These are phyloP conservation scores for Aspergillus pseudoterreus DNA, from an alignment of 2,329 filamentous ascomycete genomes.

Conservation along the genomic window DNA sequence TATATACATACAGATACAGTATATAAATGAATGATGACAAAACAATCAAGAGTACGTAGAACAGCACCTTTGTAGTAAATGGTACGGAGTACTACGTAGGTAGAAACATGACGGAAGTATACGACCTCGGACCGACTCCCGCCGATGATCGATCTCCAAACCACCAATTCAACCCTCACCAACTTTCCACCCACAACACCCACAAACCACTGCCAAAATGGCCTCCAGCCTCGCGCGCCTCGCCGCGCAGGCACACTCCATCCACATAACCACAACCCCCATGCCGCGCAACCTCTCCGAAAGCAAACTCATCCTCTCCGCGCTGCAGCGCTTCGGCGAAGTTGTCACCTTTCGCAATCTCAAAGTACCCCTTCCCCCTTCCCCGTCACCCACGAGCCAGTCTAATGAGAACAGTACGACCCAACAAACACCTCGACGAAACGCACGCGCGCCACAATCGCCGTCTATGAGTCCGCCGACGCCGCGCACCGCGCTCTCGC, in stretches of 20 bases:
- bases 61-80: neutral
- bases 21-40: neutral
- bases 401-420: slow-evolving; percentile 25
- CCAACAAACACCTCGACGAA: slow-evolving; percentile 20
- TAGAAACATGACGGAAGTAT: neutral
- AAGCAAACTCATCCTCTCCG: slow-evolving; percentile 32
- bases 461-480: slow-evolving; percentile 36
- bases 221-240: slow-evolving; percentile 11
- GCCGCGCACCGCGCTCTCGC: slow-evolving; percentile 31
- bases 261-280: slow-evolving; percentile 30
- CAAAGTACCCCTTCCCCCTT: slow-evolving; percentile 20
- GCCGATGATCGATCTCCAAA: neutral
- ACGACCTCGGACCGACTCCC: neutral
- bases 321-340: slow-evolving; percentile 41
- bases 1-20: neutral
- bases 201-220: slow-evolving; percentile 12
- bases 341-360: slow-evolving; percentile 36
- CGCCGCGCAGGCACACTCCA: slow-evolving; percentile 16
- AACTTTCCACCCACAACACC: neutral
- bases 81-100: neutral
- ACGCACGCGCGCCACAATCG: slow-evolving; percentile 22
- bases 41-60: neutral
- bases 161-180: neutral
- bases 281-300: slow-evolving; percentile 28
- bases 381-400: too few species aligned